A percentile compares a stretch with the other conserved stretches of the same genome.
Conservation (phyloP, 345 rosid genomes). For the Hirschfeldia incana region DNA sequence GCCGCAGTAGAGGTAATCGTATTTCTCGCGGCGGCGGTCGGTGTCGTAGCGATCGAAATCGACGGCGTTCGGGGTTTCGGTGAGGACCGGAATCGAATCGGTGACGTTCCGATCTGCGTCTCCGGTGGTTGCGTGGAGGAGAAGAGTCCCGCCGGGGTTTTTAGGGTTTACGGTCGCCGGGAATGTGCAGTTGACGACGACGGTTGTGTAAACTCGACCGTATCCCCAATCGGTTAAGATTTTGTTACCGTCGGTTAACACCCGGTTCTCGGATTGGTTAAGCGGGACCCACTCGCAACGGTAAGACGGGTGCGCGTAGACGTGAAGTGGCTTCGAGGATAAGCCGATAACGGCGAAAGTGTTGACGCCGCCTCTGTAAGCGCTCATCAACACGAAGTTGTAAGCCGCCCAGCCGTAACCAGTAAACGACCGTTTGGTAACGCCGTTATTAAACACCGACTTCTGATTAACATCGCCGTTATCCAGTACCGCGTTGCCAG, state of each 20-base stretch:
- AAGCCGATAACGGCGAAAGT: constrained; percentile 75
- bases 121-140: constrained; percentile 64
- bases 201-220: constrained; percentile 85
- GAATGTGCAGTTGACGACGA: constrained; percentile 88
- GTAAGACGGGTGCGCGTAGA: constrained; percentile 64
- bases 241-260: constrained; percentile 46
- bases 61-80: constrained; percentile 48
- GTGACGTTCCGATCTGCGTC: constrained; percentile 58
- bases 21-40: constrained; percentile 41
- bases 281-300: constrained; percentile 69
- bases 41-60: constrained; percentile 45
- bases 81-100: constrained; percentile 57
- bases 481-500: constrained; percentile 31
- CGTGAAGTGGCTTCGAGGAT: constrained; percentile 84
- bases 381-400: constrained; percentile 74
- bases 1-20: constrained; percentile 84
- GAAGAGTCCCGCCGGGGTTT: constrained; percentile 71
- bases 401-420: constrained; percentile 81
- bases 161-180: constrained; percentile 46
- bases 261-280: constrained; percentile 34
- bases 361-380: constrained; percentile 77
- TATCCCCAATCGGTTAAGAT: constrained; percentile 97
- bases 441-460: constrained; percentile 41
- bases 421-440: constrained; percentile 60
- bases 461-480: constrained; percentile 50